Evolutionary conservation across 805 yeast species (phyloP).

Genomic region (Kuraishia piskuri): DNA sequence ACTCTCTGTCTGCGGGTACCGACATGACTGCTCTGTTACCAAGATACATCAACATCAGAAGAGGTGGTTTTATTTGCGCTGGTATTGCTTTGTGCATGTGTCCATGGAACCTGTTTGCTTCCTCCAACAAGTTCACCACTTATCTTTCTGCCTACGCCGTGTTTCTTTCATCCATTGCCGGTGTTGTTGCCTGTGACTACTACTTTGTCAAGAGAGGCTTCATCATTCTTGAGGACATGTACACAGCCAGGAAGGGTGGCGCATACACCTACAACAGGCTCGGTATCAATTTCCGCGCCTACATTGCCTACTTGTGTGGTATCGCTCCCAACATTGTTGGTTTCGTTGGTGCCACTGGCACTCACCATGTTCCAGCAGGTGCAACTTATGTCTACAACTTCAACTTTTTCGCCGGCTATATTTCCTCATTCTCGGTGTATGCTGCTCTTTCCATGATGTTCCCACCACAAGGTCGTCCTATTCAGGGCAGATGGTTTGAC

Average conservation of each 20-base stretch:
- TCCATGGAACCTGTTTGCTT: constrained; percentile 74
- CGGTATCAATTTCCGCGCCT: constrained; percentile 83
- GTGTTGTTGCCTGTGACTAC: constrained; percentile 64
- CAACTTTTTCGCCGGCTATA: constrained; percentile 72
- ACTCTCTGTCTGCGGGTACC: constrained; percentile 64
- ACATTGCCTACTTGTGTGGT: constrained; percentile 71
- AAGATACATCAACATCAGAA: constrained; percentile 58
- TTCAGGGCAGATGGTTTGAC: constrained; percentile 8
- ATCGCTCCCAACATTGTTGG: constrained; percentile 82
- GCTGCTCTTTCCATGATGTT: constrained; percentile 38
- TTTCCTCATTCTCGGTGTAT: constrained; percentile 48
- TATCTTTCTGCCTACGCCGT: constrained; percentile 77
- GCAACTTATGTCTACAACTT: constrained; percentile 67
- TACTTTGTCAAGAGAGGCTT: constrained; percentile 67
- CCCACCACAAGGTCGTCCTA: constrained; percentile 41
- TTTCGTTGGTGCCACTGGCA: constrained; percentile 74
- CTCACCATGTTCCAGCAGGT: constrained; percentile 63
- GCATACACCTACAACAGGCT: constrained; percentile 50
- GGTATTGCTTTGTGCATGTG: constrained; percentile 59
- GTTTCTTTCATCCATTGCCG: constrained; percentile 77
- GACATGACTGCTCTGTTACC: constrained; percentile 64
- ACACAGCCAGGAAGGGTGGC: constrained; percentile 32
- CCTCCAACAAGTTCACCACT: constrained; percentile 68
- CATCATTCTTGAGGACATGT: constrained; percentile 56
- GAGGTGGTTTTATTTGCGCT: constrained; percentile 79